Conservation (phyloP, 805 yeast genomes). For the Jamesozyma piceae region DNA sequence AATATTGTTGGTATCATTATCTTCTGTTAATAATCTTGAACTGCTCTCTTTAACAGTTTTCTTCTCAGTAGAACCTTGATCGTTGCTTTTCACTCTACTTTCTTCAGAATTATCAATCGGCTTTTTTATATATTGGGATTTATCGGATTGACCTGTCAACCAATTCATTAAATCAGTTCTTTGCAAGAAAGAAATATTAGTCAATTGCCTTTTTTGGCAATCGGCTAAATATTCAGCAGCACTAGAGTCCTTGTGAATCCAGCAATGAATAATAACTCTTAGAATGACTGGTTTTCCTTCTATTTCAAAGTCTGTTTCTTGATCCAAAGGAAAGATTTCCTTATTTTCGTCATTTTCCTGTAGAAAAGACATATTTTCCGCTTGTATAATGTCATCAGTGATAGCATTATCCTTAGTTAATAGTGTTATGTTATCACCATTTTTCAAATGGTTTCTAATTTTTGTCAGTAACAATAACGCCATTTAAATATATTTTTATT, state of each 20-base stretch:
- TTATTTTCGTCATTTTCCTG: slow-evolving; percentile 8
- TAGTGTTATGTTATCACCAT: slow-evolving; percentile 13
- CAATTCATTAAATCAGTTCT: slow-evolving; percentile 77
- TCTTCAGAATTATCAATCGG: not conserved
- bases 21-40: not conserved
- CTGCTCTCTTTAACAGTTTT: slow-evolving; percentile 1
- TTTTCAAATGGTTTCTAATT: slow-evolving; percentile 16
- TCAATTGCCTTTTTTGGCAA: slow-evolving; percentile 54
- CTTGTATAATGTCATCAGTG: slow-evolving; percentile 32
- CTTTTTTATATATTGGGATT: slow-evolving; percentile 43
- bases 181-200: slow-evolving; percentile 72
- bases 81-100: not conserved
- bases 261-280: slow-evolving; percentile 62
- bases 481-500: not conserved
- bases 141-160: slow-evolving; percentile 60
- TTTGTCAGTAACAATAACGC: slow-evolving; percentile 2
- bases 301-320: slow-evolving; percentile 45
- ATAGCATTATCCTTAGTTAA: slow-evolving; percentile 13
- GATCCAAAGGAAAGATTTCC: slow-evolving; percentile 32
- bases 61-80: not conserved
- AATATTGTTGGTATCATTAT: slow-evolving; percentile 19
- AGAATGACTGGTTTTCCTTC: slow-evolving; percentile 43
- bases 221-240: slow-evolving; percentile 75
- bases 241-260: slow-evolving; percentile 62
- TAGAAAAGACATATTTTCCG: slow-evolving; percentile 25